Evolutionary conservation across 148 eudicot species (phyloP).

Genomic region (Fagopyrum tataricum): DNA sequence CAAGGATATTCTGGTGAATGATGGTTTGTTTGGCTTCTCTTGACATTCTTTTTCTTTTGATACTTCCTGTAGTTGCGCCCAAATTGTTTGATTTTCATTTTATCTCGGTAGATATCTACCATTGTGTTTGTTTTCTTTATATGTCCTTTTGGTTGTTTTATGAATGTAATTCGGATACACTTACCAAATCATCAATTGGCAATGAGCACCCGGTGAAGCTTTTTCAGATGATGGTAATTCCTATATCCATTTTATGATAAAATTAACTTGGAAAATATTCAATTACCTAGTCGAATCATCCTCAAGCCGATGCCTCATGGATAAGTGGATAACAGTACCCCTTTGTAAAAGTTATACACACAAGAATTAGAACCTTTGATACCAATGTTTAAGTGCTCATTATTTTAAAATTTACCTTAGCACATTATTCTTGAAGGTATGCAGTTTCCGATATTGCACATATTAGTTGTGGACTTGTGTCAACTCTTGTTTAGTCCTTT

Average conservation of each 20-base stretch:
- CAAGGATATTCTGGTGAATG: slow-evolving; percentile 10
- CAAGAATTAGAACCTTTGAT: not conserved
- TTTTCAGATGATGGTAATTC: slow-evolving; percentile 8
- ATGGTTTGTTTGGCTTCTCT: slow-evolving; percentile 16
- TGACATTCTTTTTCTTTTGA: not conserved
- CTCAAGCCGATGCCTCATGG: not conserved
- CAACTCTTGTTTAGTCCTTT: not conserved
- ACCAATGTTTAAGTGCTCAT: not conserved
- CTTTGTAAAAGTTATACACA: not conserved
- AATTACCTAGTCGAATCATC: not conserved
- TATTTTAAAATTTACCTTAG: not conserved
- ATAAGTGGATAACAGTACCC: not conserved
- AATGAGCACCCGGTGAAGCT: not conserved
- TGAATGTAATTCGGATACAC: slow-evolving; percentile 1
- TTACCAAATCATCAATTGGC: not conserved
- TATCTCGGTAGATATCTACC: not conserved
- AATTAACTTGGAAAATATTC: not conserved
- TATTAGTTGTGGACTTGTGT: not conserved
- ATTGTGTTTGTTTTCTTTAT: not conserved
- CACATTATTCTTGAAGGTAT: not conserved
- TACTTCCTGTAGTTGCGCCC: not conserved
- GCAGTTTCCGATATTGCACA: not conserved
- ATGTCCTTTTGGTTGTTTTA: not conserved
- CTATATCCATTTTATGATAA: not conserved
- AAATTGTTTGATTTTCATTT: not conserved